Base-by-base conservation (phyloP, 345 rosid genomes). In the Gossypium stocksii region DNA sequence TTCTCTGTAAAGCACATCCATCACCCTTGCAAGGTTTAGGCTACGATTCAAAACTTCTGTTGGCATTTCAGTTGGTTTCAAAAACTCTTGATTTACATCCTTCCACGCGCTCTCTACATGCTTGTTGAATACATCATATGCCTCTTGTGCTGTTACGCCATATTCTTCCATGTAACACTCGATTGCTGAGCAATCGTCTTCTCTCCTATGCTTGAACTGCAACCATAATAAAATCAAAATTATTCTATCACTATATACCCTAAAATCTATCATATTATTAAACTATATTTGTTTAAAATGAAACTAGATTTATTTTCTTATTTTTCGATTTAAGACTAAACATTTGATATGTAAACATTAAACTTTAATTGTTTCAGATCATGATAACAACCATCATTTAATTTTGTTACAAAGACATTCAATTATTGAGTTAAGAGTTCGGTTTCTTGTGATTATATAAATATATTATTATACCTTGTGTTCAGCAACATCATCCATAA, bases 401-500 rank as follows among this genome's bases (percentile, higher is more conserved):
- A 29, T 29, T 29, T 29, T 4, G 5, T 3, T 29, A 29, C 38
- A 29, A 29, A 29, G 14, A 64, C 23, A 38, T 41, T 16, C 2
- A 15, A n/a, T 29, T 38, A 15, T 4, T 9, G 10, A 62, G 13
- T 9, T 23, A 14, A 34, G 41, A 11, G 15, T 29, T 62, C n/a
- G 4, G 9, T 62, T 62, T 25, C 16, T 29, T 62, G 7, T 62
- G 3, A 53, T 51, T 1, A 51, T 14, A 51, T 51, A 51, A 7
- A 7, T 0, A 52, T 52, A 14, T 54, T n/a, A 66, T 1, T 49
- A 48, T 67, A 72, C 76, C 66, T 72, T 61, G 43, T 62, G 60
- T 14, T 76, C 70, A 2, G 71, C 74, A 15, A 83, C 45, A 13
- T 83, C 88, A 53, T 77, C 76, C 82, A 81, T 83, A 60, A 85